Evolutionary conservation across 306 rosid species (phyloP).

Genomic region (Ormosia emarginata): DNA sequence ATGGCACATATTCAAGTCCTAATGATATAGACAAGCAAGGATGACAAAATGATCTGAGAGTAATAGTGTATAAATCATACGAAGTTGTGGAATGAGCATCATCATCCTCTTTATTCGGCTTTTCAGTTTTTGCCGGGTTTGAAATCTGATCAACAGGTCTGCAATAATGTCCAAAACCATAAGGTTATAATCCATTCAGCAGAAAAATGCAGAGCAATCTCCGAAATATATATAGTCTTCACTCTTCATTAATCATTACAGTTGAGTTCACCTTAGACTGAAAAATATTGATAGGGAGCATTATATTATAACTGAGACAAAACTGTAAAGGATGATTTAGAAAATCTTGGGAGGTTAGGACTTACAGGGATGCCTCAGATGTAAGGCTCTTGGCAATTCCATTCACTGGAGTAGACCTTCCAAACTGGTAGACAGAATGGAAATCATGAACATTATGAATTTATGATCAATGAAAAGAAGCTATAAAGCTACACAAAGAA

Average conservation of each 20-base stretch:
- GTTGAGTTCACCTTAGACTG: not conserved
- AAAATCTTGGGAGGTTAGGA: not conserved
- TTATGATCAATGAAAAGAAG: not conserved
- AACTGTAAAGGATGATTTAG: not conserved
- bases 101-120: constrained; percentile 57
- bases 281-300: not conserved
- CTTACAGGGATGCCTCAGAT: constrained; percentile 58
- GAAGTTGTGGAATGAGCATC: constrained; percentile 75
- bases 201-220: not conserved
- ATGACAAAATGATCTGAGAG: not conserved
- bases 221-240: not conserved
- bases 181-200: constrained; percentile 2
- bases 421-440: constrained; percentile 41
- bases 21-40: not conserved
- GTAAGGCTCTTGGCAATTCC: constrained; percentile 35
- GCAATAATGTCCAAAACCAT: constrained; percentile 28
- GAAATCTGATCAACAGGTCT: constrained; percentile 57
- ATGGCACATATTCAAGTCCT: constrained; percentile 7
- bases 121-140: constrained; percentile 39
- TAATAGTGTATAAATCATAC: constrained; percentile 46
- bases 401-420: constrained; percentile 38
- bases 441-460: not conserved
- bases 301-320: not conserved
- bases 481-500: not conserved
- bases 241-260: not conserved